A percentile compares a stretch with the other conserved stretches of the same genome.
Evolutionary conservation across 2,329 filamentous ascomycete genomes (phyloP).

Genomic region (Alternaria ethzedia): DNA sequence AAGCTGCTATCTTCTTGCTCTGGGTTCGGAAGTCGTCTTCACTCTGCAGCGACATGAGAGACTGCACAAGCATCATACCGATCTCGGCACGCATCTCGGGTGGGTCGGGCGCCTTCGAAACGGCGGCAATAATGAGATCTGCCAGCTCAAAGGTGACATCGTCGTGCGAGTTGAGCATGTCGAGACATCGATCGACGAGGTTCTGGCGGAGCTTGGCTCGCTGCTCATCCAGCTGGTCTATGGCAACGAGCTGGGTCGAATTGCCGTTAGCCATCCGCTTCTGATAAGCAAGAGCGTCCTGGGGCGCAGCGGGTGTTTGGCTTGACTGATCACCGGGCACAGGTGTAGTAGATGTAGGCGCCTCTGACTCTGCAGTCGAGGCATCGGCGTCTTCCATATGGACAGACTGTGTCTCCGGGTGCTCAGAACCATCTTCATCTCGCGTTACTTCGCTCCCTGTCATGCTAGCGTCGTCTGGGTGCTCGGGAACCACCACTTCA

Average conservation of each 20-base stretch:
- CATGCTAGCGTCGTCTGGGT: slow-evolving; percentile 34
- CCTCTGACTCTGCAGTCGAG: slow-evolving; percentile 15
- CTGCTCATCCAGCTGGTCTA: slow-evolving; percentile 81
- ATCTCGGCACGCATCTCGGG: slow-evolving; percentile 72
- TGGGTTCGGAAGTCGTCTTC: slow-evolving; percentile 62
- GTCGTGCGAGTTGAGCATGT: slow-evolving; percentile 86
- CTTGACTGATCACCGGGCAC: slow-evolving; percentile 24
- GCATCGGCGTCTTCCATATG: slow-evolving; percentile 49
- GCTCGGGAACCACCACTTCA: slow-evolving; percentile 43
- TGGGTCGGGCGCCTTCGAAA: slow-evolving; percentile 65
- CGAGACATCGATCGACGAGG: slow-evolving; percentile 86
- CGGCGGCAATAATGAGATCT: slow-evolving; percentile 80
- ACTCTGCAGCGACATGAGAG: slow-evolving; percentile 72
- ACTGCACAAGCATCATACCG: slow-evolving; percentile 81
- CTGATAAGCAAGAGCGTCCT: slow-evolving; percentile 42
- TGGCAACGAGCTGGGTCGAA: slow-evolving; percentile 58
- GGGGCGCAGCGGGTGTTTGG: slow-evolving; percentile 16
- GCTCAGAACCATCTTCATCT: slow-evolving; percentile 35
- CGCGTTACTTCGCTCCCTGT: slow-evolving; percentile 34
- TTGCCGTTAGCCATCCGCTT: slow-evolving; percentile 43
- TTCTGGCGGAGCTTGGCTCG: slow-evolving; percentile 75
- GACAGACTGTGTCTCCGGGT: slow-evolving; percentile 43
- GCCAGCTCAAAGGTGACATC: slow-evolving; percentile 89
- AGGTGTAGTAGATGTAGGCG: slow-evolving; percentile 20
- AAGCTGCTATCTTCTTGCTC: slow-evolving; percentile 80